Evolutionary conservation across 1,284 basidiomycete species (phyloP).

Genomic region (Porodaedalea pini): DNA sequence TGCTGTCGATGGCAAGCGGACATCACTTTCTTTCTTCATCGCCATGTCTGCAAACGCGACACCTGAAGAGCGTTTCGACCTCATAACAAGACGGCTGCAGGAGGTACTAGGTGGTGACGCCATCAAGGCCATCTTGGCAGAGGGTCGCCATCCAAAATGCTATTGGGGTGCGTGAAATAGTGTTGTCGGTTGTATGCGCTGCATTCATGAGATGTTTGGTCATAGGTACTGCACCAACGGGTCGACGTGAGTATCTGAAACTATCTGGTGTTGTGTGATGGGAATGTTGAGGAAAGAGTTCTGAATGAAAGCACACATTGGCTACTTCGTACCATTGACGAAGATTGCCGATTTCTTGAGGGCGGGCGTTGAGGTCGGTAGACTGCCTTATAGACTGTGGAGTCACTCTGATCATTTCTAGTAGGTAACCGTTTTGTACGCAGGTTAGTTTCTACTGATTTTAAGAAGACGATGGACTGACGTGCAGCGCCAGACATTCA

Average conservation of each 20-base stretch:
- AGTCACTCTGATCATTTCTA: constrained; percentile 9
- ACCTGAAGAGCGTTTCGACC: constrained; percentile 66
- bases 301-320: constrained; percentile 78
- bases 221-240: constrained; percentile 89
- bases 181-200: too few relatives aligned
- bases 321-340: constrained; percentile 92
- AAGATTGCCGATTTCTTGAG: constrained; percentile 97
- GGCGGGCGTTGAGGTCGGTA: constrained; percentile 76
- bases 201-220: constrained; percentile 14
- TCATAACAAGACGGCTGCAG: constrained; percentile 85
- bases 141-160: constrained; percentile 73
- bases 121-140: constrained; percentile 79
- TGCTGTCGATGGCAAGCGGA: neutral
- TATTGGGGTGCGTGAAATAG: constrained; percentile 88
- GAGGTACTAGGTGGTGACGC: constrained; percentile 87
- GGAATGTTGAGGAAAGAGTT: neutral
- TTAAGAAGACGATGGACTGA: neutral
- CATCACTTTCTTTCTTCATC: too few relatives aligned
- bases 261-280: neutral
- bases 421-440: constrained; percentile 85
- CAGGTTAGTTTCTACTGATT: constrained; percentile 50
- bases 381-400: neutral
- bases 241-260: constrained; percentile 69
- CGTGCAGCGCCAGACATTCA: constrained; percentile 70
- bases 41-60: constrained; percentile 1